Base-by-base conservation (phyloP, 352 stramenopile species). In the Globisporangium emineosum region DNA sequence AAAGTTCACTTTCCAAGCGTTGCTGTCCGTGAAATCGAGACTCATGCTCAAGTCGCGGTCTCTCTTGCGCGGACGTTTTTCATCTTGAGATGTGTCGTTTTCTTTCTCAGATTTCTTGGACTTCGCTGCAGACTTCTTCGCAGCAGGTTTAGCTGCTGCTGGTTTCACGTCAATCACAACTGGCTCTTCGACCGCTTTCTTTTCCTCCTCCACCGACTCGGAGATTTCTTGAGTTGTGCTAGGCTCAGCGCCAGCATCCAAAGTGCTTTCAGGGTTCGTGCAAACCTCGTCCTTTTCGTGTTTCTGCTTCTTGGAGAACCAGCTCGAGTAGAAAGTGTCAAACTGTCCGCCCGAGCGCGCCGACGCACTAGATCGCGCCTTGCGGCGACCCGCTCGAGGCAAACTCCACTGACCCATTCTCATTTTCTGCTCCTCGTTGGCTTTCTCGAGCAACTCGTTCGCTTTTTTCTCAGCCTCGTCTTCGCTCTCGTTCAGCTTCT, bases 351-450 rank as follows among this genome's bases (percentile, higher is more conserved):
- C 67, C 21, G 71, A 80, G 43, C 75, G 72, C 57, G 75, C 66
- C 21, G 72, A 78, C 9, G 74, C 69, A 40, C 66, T 86, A 0
- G 68, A 61, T 85, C 13, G 73, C 69, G 57, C 74, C 60, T 78
- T 86, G 45, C 71, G 76, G 1, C 74, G 79, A 19, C 71, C 71
- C 15, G 72, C 70, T 43, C 81, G 79, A 15, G 83, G 78, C 51
- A 87, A 64, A 23, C 84, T 86, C 85, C 85, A 94, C 70, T 94
- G 85, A 8, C 85, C 85, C 63, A 93, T 73, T 8, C 75, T 65
- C 62, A 83, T 73, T 54, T 88, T 81, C 56, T 89, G 75, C 50
- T 88, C 79, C 6, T 82, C 73, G 51, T 61, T 69, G 62, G 62
- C 66, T 50, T 65, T 69, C 30, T 79, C 68, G 9, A 70, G 59